phyloP scores from a whole-genome alignment of 2,329 filamentous ascomycete species.

The Orbilia oligospora region DNA sequence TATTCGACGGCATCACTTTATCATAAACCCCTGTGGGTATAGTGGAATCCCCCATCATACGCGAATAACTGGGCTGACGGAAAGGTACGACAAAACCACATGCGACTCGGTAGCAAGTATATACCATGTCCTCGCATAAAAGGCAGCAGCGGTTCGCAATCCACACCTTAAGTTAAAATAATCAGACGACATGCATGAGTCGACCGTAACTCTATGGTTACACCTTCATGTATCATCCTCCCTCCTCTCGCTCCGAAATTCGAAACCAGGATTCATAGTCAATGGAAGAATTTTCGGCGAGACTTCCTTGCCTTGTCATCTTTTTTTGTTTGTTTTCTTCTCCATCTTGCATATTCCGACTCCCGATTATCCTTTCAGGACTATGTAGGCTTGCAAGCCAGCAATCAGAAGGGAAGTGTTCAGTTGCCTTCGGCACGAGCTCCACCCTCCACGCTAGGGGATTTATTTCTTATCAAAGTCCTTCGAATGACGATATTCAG shows the following conservation, averaged over 20 bases:
- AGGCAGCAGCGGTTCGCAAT: slow-evolving; percentile 44
- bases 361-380: slow-evolving; percentile 17
- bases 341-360: slow-evolving; percentile 2
- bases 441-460: slow-evolving; percentile 41
- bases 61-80: slow-evolving; percentile 2
- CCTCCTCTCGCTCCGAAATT: background rate
- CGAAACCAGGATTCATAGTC: slow-evolving; percentile 39
- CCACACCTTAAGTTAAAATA: slow-evolving; percentile 25
- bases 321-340: no score
- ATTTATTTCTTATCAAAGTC: slow-evolving; percentile 17
- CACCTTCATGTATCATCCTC: slow-evolving; percentile 24
- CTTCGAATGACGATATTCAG: slow-evolving; percentile 53
- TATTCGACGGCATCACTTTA: slow-evolving; percentile 21
- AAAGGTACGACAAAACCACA: slow-evolving; percentile 18
- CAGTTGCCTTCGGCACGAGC: slow-evolving; percentile 55
- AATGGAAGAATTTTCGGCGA: slow-evolving; percentile 58
- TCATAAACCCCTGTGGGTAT: slow-evolving; percentile 19
- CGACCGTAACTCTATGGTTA: slow-evolving; percentile 41
- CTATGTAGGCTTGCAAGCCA: background rate
- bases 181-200: slow-evolving; percentile 24
- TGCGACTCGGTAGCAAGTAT: slow-evolving; percentile 34
- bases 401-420: background rate
- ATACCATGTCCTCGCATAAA: slow-evolving; percentile 10
- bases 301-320: slow-evolving; percentile 28
- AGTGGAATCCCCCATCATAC: background rate